Conservation (phyloP, 345 rosid genomes). For the rapeseed (Brassica napus) region DNA sequence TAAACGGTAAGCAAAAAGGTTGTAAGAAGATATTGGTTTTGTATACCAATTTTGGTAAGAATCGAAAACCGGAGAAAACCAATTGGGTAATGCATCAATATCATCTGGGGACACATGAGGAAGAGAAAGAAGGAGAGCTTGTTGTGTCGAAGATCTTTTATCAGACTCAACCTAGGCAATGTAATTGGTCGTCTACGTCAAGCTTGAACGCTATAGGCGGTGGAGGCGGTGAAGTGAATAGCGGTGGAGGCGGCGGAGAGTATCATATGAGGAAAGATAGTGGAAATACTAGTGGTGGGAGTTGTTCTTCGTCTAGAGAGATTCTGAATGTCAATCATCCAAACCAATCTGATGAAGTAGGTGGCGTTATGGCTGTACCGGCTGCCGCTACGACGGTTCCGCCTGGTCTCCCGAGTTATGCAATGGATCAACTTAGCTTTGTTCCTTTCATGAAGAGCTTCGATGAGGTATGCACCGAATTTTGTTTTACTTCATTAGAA, state of each 20-base stretch:
- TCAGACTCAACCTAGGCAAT: conserved; percentile 97
- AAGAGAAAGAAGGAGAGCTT: conserved; percentile 98
- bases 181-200: conserved; percentile 72
- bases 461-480: conserved; percentile 66
- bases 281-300: conserved; percentile 57
- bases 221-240: conserved; percentile 51
- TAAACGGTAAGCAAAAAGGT: conserved; percentile 88
- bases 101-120: conserved; percentile 90
- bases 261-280: conserved; percentile 56
- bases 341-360: conserved; percentile 28
- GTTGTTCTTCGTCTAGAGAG: conserved; percentile 72
- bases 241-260: conserved; percentile 38
- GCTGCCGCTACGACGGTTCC: conserved; percentile 45
- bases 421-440: conserved; percentile 68
- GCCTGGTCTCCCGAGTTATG: conserved; percentile 54
- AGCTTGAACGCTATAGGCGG: conserved; percentile 43
- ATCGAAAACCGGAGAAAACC: conserved; percentile 94
- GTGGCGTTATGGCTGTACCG: conserved; percentile 30
- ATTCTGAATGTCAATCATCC: conserved; percentile 40
- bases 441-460: conserved; percentile 71
- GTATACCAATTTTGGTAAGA: conserved; percentile 95
- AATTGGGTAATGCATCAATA: conserved; percentile 99
- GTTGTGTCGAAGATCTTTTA: conserved; percentile 97
- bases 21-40: conserved; percentile 94
- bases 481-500: not conserved